Conservation (phyloP, 495 filamentous ascomycete genomes). For the Hypomontagnella monticulosa region DNA sequence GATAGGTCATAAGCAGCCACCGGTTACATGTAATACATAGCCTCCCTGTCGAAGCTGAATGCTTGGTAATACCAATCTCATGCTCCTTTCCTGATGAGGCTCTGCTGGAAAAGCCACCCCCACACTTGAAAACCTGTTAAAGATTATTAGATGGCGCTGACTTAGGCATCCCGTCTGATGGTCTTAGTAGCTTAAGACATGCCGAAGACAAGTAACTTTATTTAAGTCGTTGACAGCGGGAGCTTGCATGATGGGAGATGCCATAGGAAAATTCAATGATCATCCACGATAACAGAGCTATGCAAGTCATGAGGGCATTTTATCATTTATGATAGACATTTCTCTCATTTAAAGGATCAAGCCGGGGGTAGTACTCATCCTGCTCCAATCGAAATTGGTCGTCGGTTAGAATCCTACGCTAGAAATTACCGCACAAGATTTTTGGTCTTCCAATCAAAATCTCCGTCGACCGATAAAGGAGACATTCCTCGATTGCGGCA, state of each 20-base stretch:
- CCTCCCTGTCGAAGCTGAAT: not conserved
- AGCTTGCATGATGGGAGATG: not conserved
- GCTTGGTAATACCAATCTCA: slow-evolving; percentile 1
- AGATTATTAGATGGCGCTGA: too few relatives aligned
- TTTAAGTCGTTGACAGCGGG: not conserved
- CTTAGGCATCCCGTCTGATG: not conserved
- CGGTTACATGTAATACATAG: too few relatives aligned
- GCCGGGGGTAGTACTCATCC: slow-evolving; percentile 9
- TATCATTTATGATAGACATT: not conserved
- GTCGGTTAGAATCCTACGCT: slow-evolving; percentile 33
- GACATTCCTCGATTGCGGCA: not conserved
- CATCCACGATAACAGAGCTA: not conserved
- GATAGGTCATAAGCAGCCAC: too few relatives aligned
- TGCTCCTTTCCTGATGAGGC: slow-evolving; percentile 6
- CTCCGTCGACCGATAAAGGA: slow-evolving; percentile 14
- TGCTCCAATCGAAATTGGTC: slow-evolving; percentile 29
- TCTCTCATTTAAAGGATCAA: slow-evolving; percentile 20
- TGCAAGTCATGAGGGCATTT: slow-evolving; percentile 15
- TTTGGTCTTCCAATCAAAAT: slow-evolving; percentile 8
- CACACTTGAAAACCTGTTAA: slow-evolving; percentile 6
- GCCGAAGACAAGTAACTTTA: slow-evolving; percentile 10
- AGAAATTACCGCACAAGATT: slow-evolving; percentile 27
- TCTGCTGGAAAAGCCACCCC: slow-evolving; percentile 22
- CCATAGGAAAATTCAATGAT: slow-evolving; percentile 4
- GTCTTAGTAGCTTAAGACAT: not conserved